Evolutionary conservation across 2,329 filamentous ascomycete species (phyloP).

Genomic region (Alternaria novae-zelandiae): DNA sequence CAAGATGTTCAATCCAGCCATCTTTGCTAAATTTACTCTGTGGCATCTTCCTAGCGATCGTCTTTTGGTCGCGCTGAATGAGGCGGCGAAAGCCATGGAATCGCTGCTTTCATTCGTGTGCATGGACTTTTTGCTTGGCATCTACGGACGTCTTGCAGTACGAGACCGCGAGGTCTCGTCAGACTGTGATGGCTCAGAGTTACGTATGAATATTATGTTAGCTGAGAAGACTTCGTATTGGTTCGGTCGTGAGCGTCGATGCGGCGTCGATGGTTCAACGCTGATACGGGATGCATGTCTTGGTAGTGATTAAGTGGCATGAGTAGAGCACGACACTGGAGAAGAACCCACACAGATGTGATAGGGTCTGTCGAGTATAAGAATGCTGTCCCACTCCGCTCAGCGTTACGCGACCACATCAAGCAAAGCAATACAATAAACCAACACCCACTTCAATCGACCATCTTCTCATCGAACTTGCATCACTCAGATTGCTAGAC

Average conservation of each 20-base stretch:
- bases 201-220: background rate
- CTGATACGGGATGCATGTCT: background rate
- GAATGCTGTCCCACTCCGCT: rapidly evolving
- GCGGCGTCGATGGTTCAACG: background rate
- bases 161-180: background rate
- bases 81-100: background rate
- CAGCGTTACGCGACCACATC: rapidly evolving
- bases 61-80: too few species aligned
- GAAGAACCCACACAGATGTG: background rate
- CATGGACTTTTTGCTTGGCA: background rate
- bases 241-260: background rate
- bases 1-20: background rate
- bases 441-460: background rate
- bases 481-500: rapidly evolving
- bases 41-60: background rate
- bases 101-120: background rate
- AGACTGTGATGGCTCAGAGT: background rate
- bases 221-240: background rate
- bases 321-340: background rate
- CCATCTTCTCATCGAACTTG: background rate
- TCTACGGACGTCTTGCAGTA: background rate
- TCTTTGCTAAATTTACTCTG: rapidly evolving
- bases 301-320: rapidly evolving
- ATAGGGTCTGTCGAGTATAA: background rate
- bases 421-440: background rate